These are phyloP conservation scores for Backusella australiensis DNA, from an alignment of 192 early-diverging fungal genomes.

Conservation along the genomic window DNA sequence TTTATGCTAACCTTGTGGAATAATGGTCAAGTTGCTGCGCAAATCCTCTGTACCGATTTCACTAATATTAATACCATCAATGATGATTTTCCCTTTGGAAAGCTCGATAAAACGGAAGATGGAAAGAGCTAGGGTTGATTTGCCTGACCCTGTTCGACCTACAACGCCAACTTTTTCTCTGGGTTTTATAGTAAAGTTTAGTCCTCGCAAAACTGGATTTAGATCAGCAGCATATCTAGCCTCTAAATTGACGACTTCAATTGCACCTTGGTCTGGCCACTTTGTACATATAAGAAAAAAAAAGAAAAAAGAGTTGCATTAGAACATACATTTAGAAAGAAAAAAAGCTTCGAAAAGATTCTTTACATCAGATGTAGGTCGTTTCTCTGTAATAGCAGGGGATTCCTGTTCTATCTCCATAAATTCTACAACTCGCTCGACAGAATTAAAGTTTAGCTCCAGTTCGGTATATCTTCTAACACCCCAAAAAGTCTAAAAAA, in stretches of 20 bases:
- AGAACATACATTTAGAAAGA: not conserved
- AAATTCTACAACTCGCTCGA: slow-evolving; percentile 88
- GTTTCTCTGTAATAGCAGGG: slow-evolving; percentile 49
- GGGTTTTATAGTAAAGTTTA: slow-evolving; percentile 64
- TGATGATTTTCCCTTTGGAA: slow-evolving; percentile 61
- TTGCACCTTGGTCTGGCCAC: slow-evolving; percentile 75
- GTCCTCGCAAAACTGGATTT: slow-evolving; percentile 69
- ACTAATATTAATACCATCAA: slow-evolving; percentile 81
- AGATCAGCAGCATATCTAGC: slow-evolving; percentile 73
- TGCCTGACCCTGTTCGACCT: slow-evolving; percentile 85
- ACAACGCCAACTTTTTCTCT: slow-evolving; percentile 88
- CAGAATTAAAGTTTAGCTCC: slow-evolving; percentile 82
- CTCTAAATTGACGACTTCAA: slow-evolving; percentile 69
- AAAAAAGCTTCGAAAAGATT: slow-evolving; percentile 22
- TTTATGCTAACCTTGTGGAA: slow-evolving; percentile 66
- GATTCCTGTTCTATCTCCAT: slow-evolving; percentile 81
- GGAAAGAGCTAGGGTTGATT: slow-evolving; percentile 75
- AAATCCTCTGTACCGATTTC: slow-evolving; percentile 73
- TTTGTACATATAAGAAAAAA: not conserved
- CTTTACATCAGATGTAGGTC: slow-evolving; percentile 49
- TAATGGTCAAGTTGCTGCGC: slow-evolving; percentile 68
- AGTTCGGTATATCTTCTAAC: slow-evolving; percentile 62
- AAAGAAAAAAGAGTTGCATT: not conserved
- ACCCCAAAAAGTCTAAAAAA: slow-evolving; percentile 54
- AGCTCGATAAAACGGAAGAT: slow-evolving; percentile 81